Evolutionary conservation across 2,329 filamentous ascomycete genomes (phyloP).

Genomic region (Hirsutella minnesotensis): DNA sequence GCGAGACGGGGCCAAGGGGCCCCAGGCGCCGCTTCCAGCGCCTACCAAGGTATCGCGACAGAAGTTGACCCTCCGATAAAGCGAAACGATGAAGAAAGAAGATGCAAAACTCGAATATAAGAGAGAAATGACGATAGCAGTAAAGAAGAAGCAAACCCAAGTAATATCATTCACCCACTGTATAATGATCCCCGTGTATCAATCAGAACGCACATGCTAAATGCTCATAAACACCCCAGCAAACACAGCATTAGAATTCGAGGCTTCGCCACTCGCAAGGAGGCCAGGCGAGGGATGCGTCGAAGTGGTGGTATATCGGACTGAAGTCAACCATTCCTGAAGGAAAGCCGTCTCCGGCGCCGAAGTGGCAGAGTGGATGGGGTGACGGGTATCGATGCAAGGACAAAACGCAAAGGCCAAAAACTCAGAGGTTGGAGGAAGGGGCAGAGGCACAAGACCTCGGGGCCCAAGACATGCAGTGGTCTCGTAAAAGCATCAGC

Average conservation of each 20-base stretch:
- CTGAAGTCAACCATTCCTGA: background rate
- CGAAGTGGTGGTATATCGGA: no score
- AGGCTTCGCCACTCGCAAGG: background rate
- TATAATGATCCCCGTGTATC: conserved; percentile 4
- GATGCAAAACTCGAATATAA: background rate
- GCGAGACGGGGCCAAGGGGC: conserved; percentile 1
- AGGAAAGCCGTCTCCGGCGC: background rate
- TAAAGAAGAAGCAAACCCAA: background rate
- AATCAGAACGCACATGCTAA: conserved; percentile 1
- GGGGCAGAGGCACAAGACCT: background rate
- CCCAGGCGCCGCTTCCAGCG: conserved; percentile 3
- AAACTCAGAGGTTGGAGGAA: no score
- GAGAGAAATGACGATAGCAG: background rate
- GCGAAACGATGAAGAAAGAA: background rate
- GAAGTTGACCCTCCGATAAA: background rate
- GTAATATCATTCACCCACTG: conserved; percentile 5
- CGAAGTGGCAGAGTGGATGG: no score
- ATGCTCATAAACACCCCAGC: background rate
- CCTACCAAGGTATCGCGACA: conserved; percentile 9
- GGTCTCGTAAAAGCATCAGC: no score
- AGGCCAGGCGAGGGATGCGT: background rate
- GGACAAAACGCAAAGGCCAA: no score
- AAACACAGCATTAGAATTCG: background rate
- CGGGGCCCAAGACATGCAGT: no score
- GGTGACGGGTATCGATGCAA: no score